Evolutionary conservation across 208 protist species (phyloP), one percentile per base, ranked within the genome.

Genomic region (Wallacemonas sp.): DNA sequence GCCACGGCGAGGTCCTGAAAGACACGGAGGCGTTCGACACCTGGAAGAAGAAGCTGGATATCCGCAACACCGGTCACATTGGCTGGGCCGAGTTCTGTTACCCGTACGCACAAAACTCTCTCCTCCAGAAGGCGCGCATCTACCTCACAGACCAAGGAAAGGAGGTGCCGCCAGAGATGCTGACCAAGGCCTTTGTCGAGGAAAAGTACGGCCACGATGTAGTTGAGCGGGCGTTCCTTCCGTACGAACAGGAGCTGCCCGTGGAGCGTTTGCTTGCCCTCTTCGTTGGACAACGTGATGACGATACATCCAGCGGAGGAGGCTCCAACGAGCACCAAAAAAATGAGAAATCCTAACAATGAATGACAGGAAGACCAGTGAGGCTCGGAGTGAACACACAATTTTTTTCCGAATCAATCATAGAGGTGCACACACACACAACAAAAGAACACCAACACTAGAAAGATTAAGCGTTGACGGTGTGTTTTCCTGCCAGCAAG

Each of bases 51-150:
- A 74, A 41, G 3, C 44, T 89, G n/a, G 74, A 79, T 47, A 60
- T 89, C 19, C 47, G 58, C 9, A 12, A 62, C 2, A 61, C 23
- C 1, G 72, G 68, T 12, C 39, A 62, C 14, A 73, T 85, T 41
- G 78, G 83, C 44, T 89, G 83, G 83, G 49, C 47, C 5, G 83
- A 89, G 61, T 89, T 89, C 61, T 89, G 83, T 68, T 89, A 81
- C 70, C 76, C 77, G 2, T 85, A 82, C 66, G 83, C 83, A 9
- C 70, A 80, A 58, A 60, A 61, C 17, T 52, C 74, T 6, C 65
- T 74, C 17, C 70, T 83, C 16, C 68, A 29, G 2, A 60, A 63
- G 16, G 66, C 83, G 21, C 65, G 78, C 14, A 43, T 12, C 9
- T 73, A 46, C 26, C 60, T 83, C 19, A 36, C 32, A 1, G 36